Base-by-base conservation (phyloP, 208 protist species). In the Crithidia mellificae region DNA sequence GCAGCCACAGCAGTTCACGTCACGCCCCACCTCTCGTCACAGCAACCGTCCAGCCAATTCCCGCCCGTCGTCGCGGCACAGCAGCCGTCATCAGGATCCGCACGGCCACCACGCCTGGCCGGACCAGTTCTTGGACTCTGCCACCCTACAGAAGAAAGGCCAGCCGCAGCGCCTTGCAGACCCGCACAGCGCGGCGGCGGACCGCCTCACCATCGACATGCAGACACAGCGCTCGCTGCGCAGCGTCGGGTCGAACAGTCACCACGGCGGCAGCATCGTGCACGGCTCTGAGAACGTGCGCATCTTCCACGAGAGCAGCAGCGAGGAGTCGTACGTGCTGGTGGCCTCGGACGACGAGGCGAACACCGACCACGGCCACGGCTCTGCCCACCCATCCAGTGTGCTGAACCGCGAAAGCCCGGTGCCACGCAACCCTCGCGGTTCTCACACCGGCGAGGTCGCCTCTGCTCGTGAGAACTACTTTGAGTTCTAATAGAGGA, bases 71-170 rank as follows among this genome's bases (percentile, higher is more conserved):
- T 54, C 70, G 44, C 44, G 19, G 9, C 69, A 69, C 62, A 50
- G 63, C 47, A 51, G 27, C 62, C 34, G 32, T 14, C 25, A 27
- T 6, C 53, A 59, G n/a, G 49, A 61, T 15, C 53, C n/a, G 19
- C 19, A 29, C n/a, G 24, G 41, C 9, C 55, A 56, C 38, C 41
- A 46, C 41, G 62, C 63, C 51, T 83, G 77, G 77, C 77, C 77
- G 0, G 52, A 30, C 20, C 64, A 74, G 46, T 83, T 83, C 49
- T 32, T 78, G 15, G 68, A 63, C 51, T 15, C 65, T 0, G 71
- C 77, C 12, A 70, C 72, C 4, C 43, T 84, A 55, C 73, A 80
- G 24, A 84, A 80, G 78, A 84, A 84, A 41, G 73, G 78, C 7
- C 49, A 34, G 27, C 78, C 78, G 19, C 39, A 59, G 22, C 50